Percentiles rank a stretch among this genome's conserved stretches.
Evolutionary conservation across 176 grass and related monocot species (phyloP).

Genomic region (Oryza meridionalis): DNA sequence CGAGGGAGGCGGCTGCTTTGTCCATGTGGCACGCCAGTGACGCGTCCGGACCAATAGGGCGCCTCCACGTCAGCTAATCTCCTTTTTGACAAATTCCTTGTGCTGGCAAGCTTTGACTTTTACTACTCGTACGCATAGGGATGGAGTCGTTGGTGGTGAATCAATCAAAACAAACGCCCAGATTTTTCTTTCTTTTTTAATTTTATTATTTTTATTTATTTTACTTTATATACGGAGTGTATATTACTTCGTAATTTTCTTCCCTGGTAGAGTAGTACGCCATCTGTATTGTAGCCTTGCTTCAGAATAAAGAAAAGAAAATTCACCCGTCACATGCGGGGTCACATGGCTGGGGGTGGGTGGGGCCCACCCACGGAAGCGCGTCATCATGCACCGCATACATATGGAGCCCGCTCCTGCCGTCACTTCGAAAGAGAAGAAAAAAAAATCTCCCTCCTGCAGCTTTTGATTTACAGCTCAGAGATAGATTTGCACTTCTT

Average conservation of each 20-base stretch:
- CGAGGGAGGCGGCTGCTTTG: conserved; percentile 30
- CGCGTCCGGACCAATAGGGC: conserved; percentile 56
- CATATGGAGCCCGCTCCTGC: conserved; percentile 36
- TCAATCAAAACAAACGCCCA: conserved; percentile 18
- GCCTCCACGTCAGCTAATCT: conserved; percentile 43
- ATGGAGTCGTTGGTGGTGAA: conserved; percentile 36
- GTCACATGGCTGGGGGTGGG: conserved; percentile 41
- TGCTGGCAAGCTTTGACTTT: conserved; percentile 53
- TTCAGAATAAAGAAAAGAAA: conserved; percentile 44
- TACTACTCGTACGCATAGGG: not conserved
- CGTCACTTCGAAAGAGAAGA: conserved; percentile 49
- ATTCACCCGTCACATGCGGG: conserved; percentile 40
- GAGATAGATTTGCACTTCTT: not conserved
- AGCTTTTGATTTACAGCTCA: conserved; percentile 7
- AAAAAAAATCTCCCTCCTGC: not conserved
- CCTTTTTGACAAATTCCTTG: conserved; percentile 49
- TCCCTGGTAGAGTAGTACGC: not conserved
- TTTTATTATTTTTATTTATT: too few relatives aligned
- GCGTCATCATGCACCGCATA: conserved; percentile 49
- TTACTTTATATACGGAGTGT: not conserved
- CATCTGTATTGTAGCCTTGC: conserved; percentile 34
- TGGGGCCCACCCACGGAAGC: conserved; percentile 29
- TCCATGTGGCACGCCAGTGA: conserved; percentile 53
- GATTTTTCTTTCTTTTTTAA: not conserved
- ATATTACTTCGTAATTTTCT: not conserved